Conservation (phyloP, 106 monocot genomes). For the Acanthochlamys bracteata region DNA sequence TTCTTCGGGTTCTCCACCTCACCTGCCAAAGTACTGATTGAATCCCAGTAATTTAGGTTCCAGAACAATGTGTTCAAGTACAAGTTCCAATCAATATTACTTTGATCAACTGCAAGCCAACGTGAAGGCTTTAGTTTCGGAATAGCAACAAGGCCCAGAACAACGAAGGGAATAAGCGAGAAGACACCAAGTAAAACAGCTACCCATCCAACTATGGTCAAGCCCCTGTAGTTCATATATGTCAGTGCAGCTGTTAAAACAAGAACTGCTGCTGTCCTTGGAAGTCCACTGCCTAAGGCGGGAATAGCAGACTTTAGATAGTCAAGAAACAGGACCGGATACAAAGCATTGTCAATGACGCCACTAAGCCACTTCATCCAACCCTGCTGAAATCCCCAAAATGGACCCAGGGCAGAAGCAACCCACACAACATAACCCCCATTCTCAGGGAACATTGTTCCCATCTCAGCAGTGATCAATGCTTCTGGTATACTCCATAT, state of each 20-base stretch:
- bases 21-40: slow-evolving; percentile 59
- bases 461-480: slow-evolving; percentile 60
- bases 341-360: slow-evolving; percentile 72
- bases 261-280: slow-evolving; percentile 32
- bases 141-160: slow-evolving; percentile 49
- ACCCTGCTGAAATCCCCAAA: slow-evolving; percentile 75
- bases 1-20: slow-evolving; percentile 57
- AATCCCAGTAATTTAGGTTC: slow-evolving; percentile 82
- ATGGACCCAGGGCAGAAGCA: slow-evolving; percentile 47
- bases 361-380: slow-evolving; percentile 87
- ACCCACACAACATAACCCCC: slow-evolving; percentile 80
- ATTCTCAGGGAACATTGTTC: slow-evolving; percentile 77
- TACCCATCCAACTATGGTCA: slow-evolving; percentile 63
- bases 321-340: slow-evolving; percentile 63
- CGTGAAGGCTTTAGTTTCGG: slow-evolving; percentile 34
- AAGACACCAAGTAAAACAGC: slow-evolving; percentile 54
- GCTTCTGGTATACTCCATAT: slow-evolving; percentile 85
- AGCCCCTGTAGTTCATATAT: slow-evolving; percentile 59
- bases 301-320: slow-evolving; percentile 58
- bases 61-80: slow-evolving; percentile 72
- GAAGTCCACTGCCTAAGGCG: slow-evolving; percentile 32
- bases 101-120: slow-evolving; percentile 31
- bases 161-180: slow-evolving; percentile 48
- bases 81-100: slow-evolving; percentile 41
- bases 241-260: slow-evolving; percentile 39